Evolutionary conservation across 163 green algal species (phyloP), one percentile per base, ranked within the genome.

Genomic region (Scenedesmus sp.): DNA sequence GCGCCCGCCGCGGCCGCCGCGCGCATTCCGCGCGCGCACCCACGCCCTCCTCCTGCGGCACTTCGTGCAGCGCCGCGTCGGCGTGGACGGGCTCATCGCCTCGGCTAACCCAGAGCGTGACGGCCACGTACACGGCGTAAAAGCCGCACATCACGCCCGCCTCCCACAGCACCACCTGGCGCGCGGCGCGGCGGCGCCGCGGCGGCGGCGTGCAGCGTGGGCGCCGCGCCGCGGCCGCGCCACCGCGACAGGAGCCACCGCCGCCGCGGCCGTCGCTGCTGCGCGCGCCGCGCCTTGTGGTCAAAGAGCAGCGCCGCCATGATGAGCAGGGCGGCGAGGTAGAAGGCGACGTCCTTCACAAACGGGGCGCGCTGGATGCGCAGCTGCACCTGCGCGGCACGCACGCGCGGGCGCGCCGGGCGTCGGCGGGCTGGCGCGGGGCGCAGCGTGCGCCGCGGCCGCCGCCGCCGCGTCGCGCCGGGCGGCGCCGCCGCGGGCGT

Each of bases 331-430:
- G 81, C 82, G 10, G 63, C 51, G 24, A 92, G 78, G 78, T 93
- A 95, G 77, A 92, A 94, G 13, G 66, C 28, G 3, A 86, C 83
- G 79, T 97, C 91, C n/a, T 91, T 90, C n/a, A 94, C 57, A 74
- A 94, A 94, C 3, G 85, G 70, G 4, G 18, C 29, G 14, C 17
- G 56, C 13, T 78, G 60, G 3, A 89, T 70, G 11, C 62, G 9
- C 28, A 89, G 53, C 70, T 78, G 85, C 72, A 65, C 60, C 9
- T 13, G 22, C 42, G 26, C 45, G 47, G 26, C 29, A n/a, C n/a
- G n/a, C n/a, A n/a, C n/a, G n/a, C n/a, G n/a, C n/a, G n/a, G n/a
- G n/a, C n/a, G n/a, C n/a, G n/a, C n/a, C n/a, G n/a, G n/a, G n/a
- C n/a, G n/a, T n/a, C n/a, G n/a, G n/a, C n/a, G n/a, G n/a, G n/a